phyloP scores from a whole-genome alignment of 1,284 basidiomycete genomes.

The Irpex sp. region DNA sequence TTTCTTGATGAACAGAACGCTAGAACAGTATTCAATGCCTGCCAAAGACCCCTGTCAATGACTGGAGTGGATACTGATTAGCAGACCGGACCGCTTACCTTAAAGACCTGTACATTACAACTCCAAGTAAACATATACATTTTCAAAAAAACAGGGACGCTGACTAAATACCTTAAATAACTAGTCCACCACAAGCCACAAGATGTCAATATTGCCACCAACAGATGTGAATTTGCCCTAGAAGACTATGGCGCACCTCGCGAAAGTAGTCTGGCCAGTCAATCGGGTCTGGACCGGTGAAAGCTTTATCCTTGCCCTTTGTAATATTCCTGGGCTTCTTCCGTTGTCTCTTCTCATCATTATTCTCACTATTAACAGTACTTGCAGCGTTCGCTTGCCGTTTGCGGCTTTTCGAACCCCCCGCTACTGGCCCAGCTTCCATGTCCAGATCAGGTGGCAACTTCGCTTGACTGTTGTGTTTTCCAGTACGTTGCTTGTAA shows the following conservation, averaged over 20 bases:
- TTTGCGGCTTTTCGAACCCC: background rate
- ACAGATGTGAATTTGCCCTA: conserved; percentile 17
- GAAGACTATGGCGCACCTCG: conserved; percentile 33
- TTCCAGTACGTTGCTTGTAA: too few species aligned
- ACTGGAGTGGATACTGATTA: background rate
- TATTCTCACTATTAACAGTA: background rate
- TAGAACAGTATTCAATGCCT: conserved; percentile 89
- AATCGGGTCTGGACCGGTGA: background rate
- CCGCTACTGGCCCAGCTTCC: background rate
- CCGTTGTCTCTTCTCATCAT: background rate
- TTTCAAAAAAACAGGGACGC: background rate
- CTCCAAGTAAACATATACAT: background rate
- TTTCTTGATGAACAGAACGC: conserved; percentile 85
- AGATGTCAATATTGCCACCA: too few species aligned
- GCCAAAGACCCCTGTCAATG: background rate
- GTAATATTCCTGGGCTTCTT: background rate
- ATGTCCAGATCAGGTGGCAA: background rate
- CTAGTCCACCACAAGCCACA: too few species aligned
- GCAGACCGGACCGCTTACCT: conserved; percentile 11
- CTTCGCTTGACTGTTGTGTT: background rate
- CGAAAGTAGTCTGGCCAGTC: conserved; percentile 61
- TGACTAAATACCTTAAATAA: background rate
- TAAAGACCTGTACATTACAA: conserved; percentile 16
- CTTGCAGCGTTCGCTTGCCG: background rate
- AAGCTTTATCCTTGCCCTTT: background rate